Base-by-base conservation (phyloP, 306 rosid genomes). In the Vachellia pachyceras region DNA sequence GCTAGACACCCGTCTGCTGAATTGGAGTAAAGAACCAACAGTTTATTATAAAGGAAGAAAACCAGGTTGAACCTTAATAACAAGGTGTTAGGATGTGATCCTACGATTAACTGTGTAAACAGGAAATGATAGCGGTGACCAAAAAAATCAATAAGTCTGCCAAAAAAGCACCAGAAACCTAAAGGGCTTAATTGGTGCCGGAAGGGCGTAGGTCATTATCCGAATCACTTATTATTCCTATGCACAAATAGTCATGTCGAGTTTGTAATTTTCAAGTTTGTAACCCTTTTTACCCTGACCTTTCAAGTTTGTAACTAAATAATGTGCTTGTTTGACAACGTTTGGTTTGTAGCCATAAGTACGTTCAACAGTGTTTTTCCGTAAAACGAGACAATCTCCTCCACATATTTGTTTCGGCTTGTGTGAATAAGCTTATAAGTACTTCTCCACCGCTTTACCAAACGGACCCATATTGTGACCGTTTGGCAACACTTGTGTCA, bases 161-260 rank as follows among this genome's bases (percentile, higher is more conserved):
- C 52, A 44, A 68, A 9, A 68, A 37, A 66, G 42, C 72, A 17
- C 49, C 72, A 67, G 49, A n/a, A 60, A 60, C 15, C 67, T 60
- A 8, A 39, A 67, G 72, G 29, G 20, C 22, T 39, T 37, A 3
- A 37, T 17, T 37, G 47, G 14, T 20, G 7, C 72, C 25, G 5
- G 39, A 17, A 17, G 72, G 29, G 25, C 25, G 3, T 0, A 17
- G 13, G 14, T 39, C 13, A 8, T 17, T 3, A 18, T 12, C 22
- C 11, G 9, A 36, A 37, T 3, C 71, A 66, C 7, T 37, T 37
- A 5, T 25, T 25, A 60, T 23, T 60, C 37, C 1, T 23, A 25
- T 1, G 36, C 17, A 25, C 18, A 25, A 25, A 11, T 12, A 15
- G 55, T 49, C 55, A n/a, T 49, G 15, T 49, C 20, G 15, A 14